Base-by-base conservation (phyloP, 2,329 filamentous ascomycete species). In the Emmonsiellopsis sp. region DNA sequence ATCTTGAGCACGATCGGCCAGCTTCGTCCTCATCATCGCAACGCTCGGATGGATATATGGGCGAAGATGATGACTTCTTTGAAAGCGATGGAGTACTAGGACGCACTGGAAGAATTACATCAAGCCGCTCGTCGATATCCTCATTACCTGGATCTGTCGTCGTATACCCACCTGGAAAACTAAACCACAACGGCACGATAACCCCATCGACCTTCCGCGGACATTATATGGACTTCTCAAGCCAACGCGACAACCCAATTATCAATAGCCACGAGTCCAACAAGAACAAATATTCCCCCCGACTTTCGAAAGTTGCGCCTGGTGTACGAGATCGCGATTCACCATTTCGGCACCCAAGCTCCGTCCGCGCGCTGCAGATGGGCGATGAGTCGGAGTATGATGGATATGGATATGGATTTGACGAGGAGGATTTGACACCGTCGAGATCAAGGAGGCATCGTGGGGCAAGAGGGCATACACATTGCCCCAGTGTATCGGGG, bases 331-430 rank as follows among this genome's bases (percentile, higher is more conserved):
- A 67, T 45, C 66, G 65, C 7, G 63, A 68, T 53, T 64, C 64
- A 0, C 67, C 65, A 0, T 75, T 75, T 54, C 67, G 72, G 37
- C 71, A 74, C 55, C 69, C 71, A 1, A 75, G 71, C 60, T 75
- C 72, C 0, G 71, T 75, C 5, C 61, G 66, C 36, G 71, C 71
- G 14, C 57, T 67, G 49, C 65, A 67, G 55, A 65, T 67, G 63
- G 57, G 57, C 34, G 63, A 64, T 40, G 64, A 67, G 46, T 33
- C 32, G 11, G 70, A 49, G 21, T 49, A 72, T 50, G 70, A 73
- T 53, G 66, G 60, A 13, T 49, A 49, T 49, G 46, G 46, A 7
- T 39, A 49, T 31, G 46, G 21, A 11, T 44, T 45, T 4, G 65
- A 68, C 6, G 67, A 72, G 1, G 67, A 71, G 9, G 70, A 73